Evolutionary conservation across 2,329 filamentous ascomycete genomes (phyloP), one percentile per base, ranked within the genome.

Genomic region (Colletotrichum sp.): DNA sequence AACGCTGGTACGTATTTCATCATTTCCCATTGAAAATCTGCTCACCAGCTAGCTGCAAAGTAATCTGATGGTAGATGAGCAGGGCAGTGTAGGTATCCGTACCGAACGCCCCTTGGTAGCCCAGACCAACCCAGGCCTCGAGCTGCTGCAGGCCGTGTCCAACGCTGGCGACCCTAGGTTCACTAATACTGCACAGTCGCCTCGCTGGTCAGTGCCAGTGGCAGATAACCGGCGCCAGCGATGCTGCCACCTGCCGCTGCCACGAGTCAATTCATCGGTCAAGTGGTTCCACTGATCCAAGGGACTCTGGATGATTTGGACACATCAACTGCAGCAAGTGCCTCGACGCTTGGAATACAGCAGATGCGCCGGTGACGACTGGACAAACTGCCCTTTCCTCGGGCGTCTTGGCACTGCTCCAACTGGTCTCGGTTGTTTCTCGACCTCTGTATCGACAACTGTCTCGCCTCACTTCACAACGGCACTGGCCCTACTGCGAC

Each of bases 331-430:
- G 52, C 67, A 21, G n/a, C 67, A 69, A 28, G 26, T 59, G 34
- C 39, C 4, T 30, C 21, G 21, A 18, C 59, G 59, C 59, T 61
- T 61, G 28, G 30, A 61, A 34, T 32, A 32, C n/a, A 66, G 28
- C 28, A 55, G 12, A 14, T 43, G n/a, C 32, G 14, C n/a, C n/a
- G 52, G 12, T 28, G 59, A 52, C 43, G 14, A 32, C 28, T 32
- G 24, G 64, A 72, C 64, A 72, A 68, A 36, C 71, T 68, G 63
- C 64, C 28, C 64, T 57, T 68, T 68, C 65, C 55, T 67, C 52
- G n/a, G 34, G 60, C 24, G 57, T 36, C 57, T 73, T 68, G 71
- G 71, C 71, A 18, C 39, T 10, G 21, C n/a, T 69, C 26, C 68
- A 65, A 39, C 28, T 30, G 68, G 55, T 24, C 30, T 71, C 30